Base-by-base conservation (phyloP, 2,329 filamentous ascomycete species). In the Fusarium sambucinum region DNA sequence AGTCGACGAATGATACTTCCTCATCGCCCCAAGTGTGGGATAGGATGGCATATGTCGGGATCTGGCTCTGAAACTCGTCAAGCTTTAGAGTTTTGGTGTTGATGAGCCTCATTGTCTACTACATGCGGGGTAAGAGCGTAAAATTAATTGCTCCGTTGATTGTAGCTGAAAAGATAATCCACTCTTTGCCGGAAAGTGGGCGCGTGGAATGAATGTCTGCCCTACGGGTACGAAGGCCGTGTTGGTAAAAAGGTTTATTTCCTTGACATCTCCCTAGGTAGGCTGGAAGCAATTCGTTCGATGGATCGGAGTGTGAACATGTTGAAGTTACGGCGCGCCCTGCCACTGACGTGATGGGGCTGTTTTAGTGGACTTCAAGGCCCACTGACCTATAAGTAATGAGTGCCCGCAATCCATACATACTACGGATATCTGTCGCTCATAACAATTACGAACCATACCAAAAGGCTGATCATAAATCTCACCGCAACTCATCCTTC, bases 401-500 rank as follows among this genome's bases (percentile, higher is more conserved):
- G 12, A 27, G 12, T 1, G 13, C n/a, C 32, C 13, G 7, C 12
- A 4, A 6, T 33, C 12, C 10, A 25, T 2, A 12, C 12, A 25
- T 4, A n/a, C 9, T 37, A 2, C n/a, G n/a, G n/a, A n/a, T n/a
- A 4, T 19, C 35, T 37, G 5, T 12, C 2, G 1, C n/a, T 11
- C 6, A 37, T 1, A 19, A 37, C 35, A 37, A 19, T 2, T 13
- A 1, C n/a, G 6, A 17, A 10, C 6, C 8, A 4, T 2, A 2
- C 1, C 41, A 7, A 44, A 19, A 5, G 6, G 2, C 16, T 2
- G 16, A 14, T 14, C 16, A 6, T 12, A 12, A n/a, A 14, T 6
- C 29, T 16, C 11, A 23, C 4, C 27, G n/a, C 5, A 30, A 1
- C 2, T 8, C 6, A 33, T 2, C 1, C 3, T 1, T 14, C 5